Conservation (phyloP, 2,329 filamentous ascomycete species). For the Alternaria consortialis region DNA sequence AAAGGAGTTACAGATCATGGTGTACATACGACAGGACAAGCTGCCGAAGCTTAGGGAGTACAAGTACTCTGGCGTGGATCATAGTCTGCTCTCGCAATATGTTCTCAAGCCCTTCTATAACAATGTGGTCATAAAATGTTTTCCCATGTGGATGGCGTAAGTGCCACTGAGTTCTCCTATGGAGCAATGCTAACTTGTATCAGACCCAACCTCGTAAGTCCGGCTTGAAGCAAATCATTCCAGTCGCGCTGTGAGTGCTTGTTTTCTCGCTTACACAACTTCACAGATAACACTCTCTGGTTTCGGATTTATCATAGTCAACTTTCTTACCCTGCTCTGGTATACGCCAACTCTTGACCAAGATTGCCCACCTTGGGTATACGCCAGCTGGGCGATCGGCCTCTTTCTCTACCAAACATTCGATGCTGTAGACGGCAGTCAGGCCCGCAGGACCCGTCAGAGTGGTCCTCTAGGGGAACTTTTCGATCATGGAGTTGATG, state of each 20-base stretch:
- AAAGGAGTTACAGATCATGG: conserved; percentile 65
- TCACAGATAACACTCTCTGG: conserved; percentile 83
- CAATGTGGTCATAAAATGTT: conserved; percentile 90
- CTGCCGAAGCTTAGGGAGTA: conserved; percentile 90
- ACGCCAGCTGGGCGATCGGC: conserved; percentile 87
- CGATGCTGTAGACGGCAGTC: conserved; percentile 93
- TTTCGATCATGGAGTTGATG: conserved; percentile 96
- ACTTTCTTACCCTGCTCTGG: conserved; percentile 91
- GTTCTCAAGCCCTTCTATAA: conserved; percentile 98
- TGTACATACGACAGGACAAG: conserved; percentile 92
- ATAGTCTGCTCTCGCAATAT: conserved; percentile 88
- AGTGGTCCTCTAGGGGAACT: conserved; percentile 94
- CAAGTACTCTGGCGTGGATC: conserved; percentile 93
- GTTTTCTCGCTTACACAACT: conserved; percentile 7
- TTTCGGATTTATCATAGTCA: conserved; percentile 87
- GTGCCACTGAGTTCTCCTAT: conserved; percentile 43
- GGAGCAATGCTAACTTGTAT: conserved; percentile 30
- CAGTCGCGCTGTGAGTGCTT: conserved; percentile 6
- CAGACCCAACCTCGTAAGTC: conserved; percentile 52
- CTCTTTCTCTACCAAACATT: conserved; percentile 98
- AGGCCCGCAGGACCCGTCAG: conserved; percentile 89
- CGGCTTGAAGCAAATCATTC: not conserved
- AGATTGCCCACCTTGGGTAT: conserved; percentile 95
- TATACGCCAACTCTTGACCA: conserved; percentile 94
- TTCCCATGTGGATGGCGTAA: conserved; percentile 93